These are phyloP conservation scores for Clohesyomyces aquaticus DNA, from an alignment of 495 filamentous ascomycete species.

Conservation along the genomic window DNA sequence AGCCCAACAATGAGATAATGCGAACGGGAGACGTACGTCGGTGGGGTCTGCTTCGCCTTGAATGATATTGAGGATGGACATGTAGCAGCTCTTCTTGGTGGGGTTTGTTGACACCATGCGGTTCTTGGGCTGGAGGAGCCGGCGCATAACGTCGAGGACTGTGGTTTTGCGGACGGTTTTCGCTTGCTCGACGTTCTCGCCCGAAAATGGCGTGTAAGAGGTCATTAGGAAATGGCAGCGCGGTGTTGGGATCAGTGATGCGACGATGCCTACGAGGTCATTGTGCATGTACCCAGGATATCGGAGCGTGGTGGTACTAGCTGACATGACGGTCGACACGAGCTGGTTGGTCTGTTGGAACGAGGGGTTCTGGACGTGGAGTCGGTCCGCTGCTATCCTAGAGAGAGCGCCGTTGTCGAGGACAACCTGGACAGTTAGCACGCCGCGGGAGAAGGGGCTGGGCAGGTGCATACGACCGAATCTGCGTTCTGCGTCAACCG, in stretches of 20 bases:
- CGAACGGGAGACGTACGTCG: constrained; percentile 60
- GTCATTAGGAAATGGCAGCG: constrained; percentile 98
- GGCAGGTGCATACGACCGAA: constrained; percentile 68
- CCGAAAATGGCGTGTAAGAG: constrained; percentile 95
- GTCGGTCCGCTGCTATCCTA: constrained; percentile 88
- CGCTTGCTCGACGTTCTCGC: constrained; percentile 91
- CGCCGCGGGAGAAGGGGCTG: not conserved
- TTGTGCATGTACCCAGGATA: constrained; percentile 99
- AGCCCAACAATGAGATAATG: not conserved
- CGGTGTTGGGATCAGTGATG: constrained; percentile 92
- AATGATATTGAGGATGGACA: constrained; percentile 98
- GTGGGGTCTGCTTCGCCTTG: constrained; percentile 97
- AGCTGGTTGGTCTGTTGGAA: constrained; percentile 98
- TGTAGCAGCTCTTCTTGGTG: constrained; percentile 96
- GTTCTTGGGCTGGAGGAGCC: constrained; percentile 95
- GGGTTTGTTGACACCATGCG: constrained; percentile 97
- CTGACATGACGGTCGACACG: constrained; percentile 98
- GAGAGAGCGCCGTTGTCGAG: constrained; percentile 94
- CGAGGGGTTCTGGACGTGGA: constrained; percentile 91
- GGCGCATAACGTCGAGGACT: constrained; percentile 95
- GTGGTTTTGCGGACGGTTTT: constrained; percentile 98
- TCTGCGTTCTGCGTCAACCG: constrained; percentile 94
- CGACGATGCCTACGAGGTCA: constrained; percentile 94
- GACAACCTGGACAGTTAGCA: constrained; percentile 63
- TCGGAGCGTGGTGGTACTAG: constrained; percentile 90